Percentiles rank a stretch among this genome's conserved stretches.
These are phyloP conservation scores for Artemisia annua DNA, from an alignment of 129 eudicot species.

Conservation along the genomic window DNA sequence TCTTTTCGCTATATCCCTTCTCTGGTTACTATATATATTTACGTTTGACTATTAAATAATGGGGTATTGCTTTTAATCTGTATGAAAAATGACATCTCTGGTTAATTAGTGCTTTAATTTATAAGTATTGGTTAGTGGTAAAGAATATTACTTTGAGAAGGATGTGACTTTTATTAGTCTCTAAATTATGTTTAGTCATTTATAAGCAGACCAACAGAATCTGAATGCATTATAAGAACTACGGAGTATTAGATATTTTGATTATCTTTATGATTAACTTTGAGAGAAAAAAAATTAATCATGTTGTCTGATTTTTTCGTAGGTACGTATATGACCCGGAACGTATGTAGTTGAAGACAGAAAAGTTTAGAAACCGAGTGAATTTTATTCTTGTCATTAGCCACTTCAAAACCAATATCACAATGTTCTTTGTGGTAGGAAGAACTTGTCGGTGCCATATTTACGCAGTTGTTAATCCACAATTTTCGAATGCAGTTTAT, in stretches of 20 bases:
- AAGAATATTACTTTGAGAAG: slow-evolving; percentile 38
- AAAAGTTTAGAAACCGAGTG: too few relatives aligned
- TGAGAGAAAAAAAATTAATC: not conserved
- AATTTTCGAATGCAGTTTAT: too few relatives aligned
- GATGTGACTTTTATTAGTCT: slow-evolving; percentile 24
- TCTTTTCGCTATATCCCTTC: too few relatives aligned
- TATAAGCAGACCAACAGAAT: slow-evolving; percentile 35
- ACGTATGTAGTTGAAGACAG: too few relatives aligned
- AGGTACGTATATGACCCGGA: not conserved
- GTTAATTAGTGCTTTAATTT: slow-evolving; percentile 27
- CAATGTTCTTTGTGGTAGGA: too few relatives aligned
- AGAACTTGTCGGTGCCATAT: too few relatives aligned
- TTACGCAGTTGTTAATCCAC: too few relatives aligned
- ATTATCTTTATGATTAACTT: not conserved
- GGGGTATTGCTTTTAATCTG: slow-evolving; percentile 1
- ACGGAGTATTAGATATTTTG: slow-evolving; percentile 12
- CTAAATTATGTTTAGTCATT: slow-evolving; percentile 36
- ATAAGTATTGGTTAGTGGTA: slow-evolving; percentile 27
- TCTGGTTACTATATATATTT: not conserved
- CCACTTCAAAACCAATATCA: too few relatives aligned
- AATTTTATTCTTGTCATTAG: too few relatives aligned
- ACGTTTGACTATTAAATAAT: slow-evolving; percentile 11
- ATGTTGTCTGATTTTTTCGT: not conserved
- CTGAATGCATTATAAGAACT: slow-evolving; percentile 12
- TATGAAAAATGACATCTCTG: slow-evolving; percentile 26